Evolutionary conservation across 148 eudicot genomes (phyloP).

Genomic region (Tetragonia tetragonoides): DNA sequence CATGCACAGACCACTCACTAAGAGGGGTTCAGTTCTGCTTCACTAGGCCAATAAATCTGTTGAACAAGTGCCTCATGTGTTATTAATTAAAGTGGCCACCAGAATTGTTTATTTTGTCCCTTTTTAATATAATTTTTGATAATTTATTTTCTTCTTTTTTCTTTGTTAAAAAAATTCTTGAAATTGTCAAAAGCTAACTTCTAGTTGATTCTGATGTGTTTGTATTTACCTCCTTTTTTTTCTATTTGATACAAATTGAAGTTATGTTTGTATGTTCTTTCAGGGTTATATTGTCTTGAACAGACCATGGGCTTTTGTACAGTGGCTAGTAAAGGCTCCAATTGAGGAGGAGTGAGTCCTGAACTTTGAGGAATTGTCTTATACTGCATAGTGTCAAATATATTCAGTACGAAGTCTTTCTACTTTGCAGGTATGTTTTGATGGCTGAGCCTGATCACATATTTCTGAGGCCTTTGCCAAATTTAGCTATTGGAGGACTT

Average conservation of each 20-base stretch:
- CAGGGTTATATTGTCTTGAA: conserved; percentile 83
- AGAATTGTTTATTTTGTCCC: too few relatives aligned
- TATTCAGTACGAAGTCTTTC: background rate
- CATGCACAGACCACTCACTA: too few relatives aligned
- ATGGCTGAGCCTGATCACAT: conserved; percentile 99
- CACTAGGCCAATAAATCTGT: too few relatives aligned
- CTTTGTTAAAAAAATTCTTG: background rate
- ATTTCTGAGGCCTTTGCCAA: conserved; percentile 80
- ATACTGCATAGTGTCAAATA: background rate
- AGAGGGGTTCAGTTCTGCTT: too few relatives aligned
- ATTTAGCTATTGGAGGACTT: conserved; percentile 67
- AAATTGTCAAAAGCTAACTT: background rate
- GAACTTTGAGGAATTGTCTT: conserved; percentile 5
- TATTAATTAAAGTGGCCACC: too few relatives aligned
- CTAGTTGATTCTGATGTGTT: background rate
- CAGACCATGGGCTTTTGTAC: conserved; percentile 97
- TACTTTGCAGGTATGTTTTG: conserved; percentile 64
- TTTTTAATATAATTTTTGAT: too few relatives aligned
- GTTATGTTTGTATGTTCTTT: conserved; percentile 11
- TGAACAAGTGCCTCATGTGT: too few relatives aligned
- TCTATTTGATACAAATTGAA: conserved; percentile 1
- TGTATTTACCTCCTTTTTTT: conserved; percentile 4
- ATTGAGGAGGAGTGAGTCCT: conserved; percentile 80
- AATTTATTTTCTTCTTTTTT: too few relatives aligned
- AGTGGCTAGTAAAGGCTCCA: conserved; percentile 71